These are phyloP conservation scores for Aspergillus haitiensis DNA, from an alignment of 495 filamentous ascomycete species.

Conservation along the genomic window DNA sequence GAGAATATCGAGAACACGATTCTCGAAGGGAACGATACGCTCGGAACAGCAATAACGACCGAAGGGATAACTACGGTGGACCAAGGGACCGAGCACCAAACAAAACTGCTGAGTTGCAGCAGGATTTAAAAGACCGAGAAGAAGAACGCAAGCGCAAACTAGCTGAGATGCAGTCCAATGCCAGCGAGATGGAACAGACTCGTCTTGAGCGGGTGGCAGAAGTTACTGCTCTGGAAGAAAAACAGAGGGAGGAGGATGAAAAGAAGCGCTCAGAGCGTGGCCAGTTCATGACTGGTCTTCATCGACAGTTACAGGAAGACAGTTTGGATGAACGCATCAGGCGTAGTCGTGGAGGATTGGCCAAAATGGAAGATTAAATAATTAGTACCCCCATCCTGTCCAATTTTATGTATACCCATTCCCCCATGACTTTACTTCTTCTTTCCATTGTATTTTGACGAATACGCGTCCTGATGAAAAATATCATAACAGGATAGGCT, in stretches of 20 bases:
- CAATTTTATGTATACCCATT: background rate
- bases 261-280: constrained; percentile 44
- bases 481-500: background rate
- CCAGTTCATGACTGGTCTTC: constrained; percentile 43
- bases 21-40: constrained; percentile 18
- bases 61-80: constrained; percentile 20
- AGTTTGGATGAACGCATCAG: constrained; percentile 46
- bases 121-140: constrained; percentile 30
- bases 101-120: constrained; percentile 15
- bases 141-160: constrained; percentile 60
- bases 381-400: background rate
- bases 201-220: constrained; percentile 70
- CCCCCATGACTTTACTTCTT: background rate
- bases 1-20: constrained; percentile 17
- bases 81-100: constrained; percentile 26
- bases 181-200: constrained; percentile 71
- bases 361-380: constrained; percentile 35
- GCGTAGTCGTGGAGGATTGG: constrained; percentile 41
- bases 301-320: constrained; percentile 43
- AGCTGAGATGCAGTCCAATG: constrained; percentile 84
- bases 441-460: background rate
- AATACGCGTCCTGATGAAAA: background rate
- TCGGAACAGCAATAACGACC: constrained; percentile 12
- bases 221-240: constrained; percentile 63
- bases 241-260: constrained; percentile 62